phyloP scores from a whole-genome alignment of 2,329 filamentous ascomycete genomes.

The Thelonectria rubi region DNA sequence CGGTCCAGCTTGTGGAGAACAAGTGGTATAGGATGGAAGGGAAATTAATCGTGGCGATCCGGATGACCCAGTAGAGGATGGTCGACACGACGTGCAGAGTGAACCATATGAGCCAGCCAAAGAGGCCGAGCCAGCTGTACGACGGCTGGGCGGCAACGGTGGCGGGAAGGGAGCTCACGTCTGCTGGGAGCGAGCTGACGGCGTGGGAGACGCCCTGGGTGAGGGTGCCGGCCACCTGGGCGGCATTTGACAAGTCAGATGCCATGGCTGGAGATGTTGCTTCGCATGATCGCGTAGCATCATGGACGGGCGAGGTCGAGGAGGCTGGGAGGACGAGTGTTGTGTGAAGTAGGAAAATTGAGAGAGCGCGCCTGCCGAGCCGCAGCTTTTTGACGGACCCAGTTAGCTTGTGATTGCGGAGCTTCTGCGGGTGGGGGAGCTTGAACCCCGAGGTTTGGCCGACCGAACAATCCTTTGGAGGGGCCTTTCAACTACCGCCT shows the following conservation, averaged over 20 bases:
- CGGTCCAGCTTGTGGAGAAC: slow-evolving; percentile 91
- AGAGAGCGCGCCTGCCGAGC: slow-evolving; percentile 27
- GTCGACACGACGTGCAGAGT: slow-evolving; percentile 65
- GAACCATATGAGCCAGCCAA: slow-evolving; percentile 64
- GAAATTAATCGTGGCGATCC: slow-evolving; percentile 86
- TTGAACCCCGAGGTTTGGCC: slow-evolving; percentile 40
- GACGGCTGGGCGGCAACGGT: slow-evolving; percentile 51
- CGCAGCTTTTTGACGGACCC: slow-evolving; percentile 29
- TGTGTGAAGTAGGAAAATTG: slow-evolving; percentile 39
- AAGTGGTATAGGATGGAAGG: slow-evolving; percentile 90
- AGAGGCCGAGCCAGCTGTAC: slow-evolving; percentile 65
- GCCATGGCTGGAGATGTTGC: slow-evolving; percentile 50
- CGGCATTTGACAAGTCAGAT: slow-evolving; percentile 52
- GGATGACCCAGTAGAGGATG: slow-evolving; percentile 80
- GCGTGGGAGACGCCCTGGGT: slow-evolving; percentile 46
- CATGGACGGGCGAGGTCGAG: slow-evolving; percentile 40
- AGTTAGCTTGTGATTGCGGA: slow-evolving; percentile 43
- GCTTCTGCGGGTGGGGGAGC: slow-evolving; percentile 30
- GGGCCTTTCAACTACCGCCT: slow-evolving; percentile 29
- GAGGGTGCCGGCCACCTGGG: slow-evolving; percentile 46
- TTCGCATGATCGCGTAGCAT: slow-evolving; percentile 49
- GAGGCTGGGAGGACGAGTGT: slow-evolving; percentile 21
- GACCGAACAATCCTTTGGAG: slow-evolving; percentile 34
- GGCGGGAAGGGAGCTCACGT: slow-evolving; percentile 49
- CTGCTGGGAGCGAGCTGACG: slow-evolving; percentile 49